Evolutionary conservation across 805 yeast species (phyloP), one percentile per base, ranked within the genome.

Genomic region (Yamadazyma akitaensis): DNA sequence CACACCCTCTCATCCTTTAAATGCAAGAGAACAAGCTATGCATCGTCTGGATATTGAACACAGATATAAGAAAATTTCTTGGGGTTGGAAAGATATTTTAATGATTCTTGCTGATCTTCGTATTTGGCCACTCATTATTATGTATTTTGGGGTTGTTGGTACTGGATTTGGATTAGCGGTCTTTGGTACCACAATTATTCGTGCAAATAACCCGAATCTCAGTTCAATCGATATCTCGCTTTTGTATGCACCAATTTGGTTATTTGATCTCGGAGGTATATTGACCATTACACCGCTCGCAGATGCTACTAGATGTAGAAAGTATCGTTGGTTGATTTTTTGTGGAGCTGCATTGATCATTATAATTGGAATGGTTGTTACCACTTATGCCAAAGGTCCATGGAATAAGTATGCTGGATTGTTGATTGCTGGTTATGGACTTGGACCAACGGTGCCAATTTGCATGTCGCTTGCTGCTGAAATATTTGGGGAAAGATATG

Each of bases 111-210:
- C 71, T 28, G 96, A 89, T 60, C 58, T 75, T 38, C 73, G 94
- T 53, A 72, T 84, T 36, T 88, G 91, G 91, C 94, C 96, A 1
- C 64, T 89, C 49, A 71, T 87, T 38, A 72, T 88, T 67, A 88
- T 88, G 96, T 88, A 88, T 66, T 89, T 88, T 61, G 96, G 96
- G 16, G 96, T 86, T 17, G 96, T 88, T 21, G 96, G 96, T 40
- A 81, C 88, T n/a, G 96, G 96, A 1, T 83, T 77, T 58, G 96
- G 96, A 28, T 69, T 88, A 41, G 90, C 90, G 28, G 92, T 84
- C 17, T 88, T 85, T 64, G 96, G 91, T 5, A 83, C 96, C 3
- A 82, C 92, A 8, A 79, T 88, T 54, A 84, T 88, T 56, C 64
- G 73, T 42, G 76, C 78, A 4, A 81, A 84, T 52, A 81, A 86